Conservation (phyloP, 129 eudicot species). For the Flaveria trinervia region DNA sequence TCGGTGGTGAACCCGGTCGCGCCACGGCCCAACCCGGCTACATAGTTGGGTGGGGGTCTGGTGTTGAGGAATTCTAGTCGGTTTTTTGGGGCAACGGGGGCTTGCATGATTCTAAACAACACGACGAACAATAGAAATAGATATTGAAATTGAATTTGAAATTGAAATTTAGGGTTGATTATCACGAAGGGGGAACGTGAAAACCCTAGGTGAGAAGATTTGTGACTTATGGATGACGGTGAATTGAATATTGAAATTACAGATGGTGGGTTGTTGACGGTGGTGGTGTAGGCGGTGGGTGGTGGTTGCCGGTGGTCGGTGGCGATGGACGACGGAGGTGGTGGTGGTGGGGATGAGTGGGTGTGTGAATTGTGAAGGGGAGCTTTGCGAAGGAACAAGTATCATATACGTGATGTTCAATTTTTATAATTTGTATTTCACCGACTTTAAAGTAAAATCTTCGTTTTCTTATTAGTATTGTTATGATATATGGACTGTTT, state of each 20-base stretch:
- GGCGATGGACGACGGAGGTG: neutral
- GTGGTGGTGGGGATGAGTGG: neutral
- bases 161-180: neutral
- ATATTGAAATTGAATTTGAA: neutral
- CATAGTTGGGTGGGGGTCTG: constrained; percentile 84
- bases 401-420: too few species aligned
- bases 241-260: neutral
- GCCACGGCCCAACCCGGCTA: constrained; percentile 95
- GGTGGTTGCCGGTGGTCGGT: neutral
- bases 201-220: constrained; percentile 5
- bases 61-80: constrained; percentile 71
- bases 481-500: too few species aligned
- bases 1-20: constrained; percentile 97
- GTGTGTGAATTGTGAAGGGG: neutral
- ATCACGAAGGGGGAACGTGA: neutral
- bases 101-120: constrained; percentile 69
- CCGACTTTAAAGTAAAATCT: too few species aligned
- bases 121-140: too few species aligned
- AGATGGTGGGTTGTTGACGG: neutral
- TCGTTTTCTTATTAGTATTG: too few species aligned
- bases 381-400: neutral
- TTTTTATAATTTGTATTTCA: too few species aligned
- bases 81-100: constrained; percentile 62
- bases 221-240: neutral
- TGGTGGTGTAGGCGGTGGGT: neutral